Evolutionary conservation across 2,329 filamentous ascomycete genomes (phyloP).

Genomic region (Achaetomium macrosporum): DNA sequence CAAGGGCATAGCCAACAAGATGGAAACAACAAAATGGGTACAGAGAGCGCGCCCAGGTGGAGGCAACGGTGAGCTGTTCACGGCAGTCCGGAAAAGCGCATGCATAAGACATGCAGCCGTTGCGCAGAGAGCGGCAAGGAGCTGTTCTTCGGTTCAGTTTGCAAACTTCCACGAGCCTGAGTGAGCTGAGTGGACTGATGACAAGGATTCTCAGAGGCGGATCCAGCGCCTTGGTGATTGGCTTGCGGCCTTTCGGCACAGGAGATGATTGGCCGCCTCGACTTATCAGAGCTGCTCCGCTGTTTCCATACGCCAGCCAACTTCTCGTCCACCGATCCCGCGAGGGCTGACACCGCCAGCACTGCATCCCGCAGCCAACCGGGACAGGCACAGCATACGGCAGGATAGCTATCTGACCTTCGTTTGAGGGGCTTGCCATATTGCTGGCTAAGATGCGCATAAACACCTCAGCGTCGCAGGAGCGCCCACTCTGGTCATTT

Average conservation of each 20-base stretch:
- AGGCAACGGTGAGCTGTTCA: slow-evolving; percentile 16
- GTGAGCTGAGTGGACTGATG: background rate
- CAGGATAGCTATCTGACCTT: background rate
- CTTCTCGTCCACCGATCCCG: background rate
- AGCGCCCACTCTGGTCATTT: background rate
- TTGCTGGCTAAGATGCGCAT: background rate
- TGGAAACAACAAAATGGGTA: slow-evolving; percentile 1
- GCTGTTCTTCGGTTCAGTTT: background rate
- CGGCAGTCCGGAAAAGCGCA: background rate
- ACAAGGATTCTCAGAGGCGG: background rate
- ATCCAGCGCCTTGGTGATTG: slow-evolving; percentile 16
- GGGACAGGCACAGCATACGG: background rate
- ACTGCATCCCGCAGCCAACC: background rate
- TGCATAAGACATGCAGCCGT: slow-evolving; percentile 8
- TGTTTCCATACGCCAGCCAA: slow-evolving; percentile 8
- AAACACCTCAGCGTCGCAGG: background rate
- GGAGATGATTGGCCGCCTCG: slow-evolving; percentile 19
- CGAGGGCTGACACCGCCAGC: slow-evolving; percentile 3
- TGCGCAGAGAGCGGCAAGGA: slow-evolving; percentile 14
- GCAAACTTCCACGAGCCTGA: too few species aligned
- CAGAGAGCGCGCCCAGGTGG: background rate
- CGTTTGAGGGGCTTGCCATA: background rate
- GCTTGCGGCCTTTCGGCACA: background rate
- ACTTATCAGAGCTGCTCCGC: slow-evolving; percentile 5
- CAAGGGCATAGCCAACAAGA: slow-evolving; percentile 1